A percentile compares a stretch with the other conserved stretches of the same genome.
phyloP scores from a whole-genome alignment of 2,329 filamentous ascomycete genomes.

The Blumeria graminis region DNA sequence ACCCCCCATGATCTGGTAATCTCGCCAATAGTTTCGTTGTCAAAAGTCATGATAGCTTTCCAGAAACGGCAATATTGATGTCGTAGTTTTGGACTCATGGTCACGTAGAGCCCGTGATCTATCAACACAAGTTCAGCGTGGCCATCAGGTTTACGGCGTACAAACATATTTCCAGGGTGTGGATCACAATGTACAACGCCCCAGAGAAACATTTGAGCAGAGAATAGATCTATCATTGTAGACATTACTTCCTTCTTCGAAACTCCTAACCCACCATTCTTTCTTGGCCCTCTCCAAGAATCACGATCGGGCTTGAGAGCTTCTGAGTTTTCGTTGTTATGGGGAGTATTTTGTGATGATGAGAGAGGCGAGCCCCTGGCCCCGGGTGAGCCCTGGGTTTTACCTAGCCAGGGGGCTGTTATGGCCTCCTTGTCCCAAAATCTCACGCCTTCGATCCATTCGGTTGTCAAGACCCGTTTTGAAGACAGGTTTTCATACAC shows the following conservation, averaged over 20 bases:
- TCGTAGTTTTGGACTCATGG: slow-evolving; percentile 63
- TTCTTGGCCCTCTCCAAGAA: slow-evolving; percentile 46
- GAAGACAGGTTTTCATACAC: slow-evolving; percentile 67
- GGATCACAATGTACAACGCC: slow-evolving; percentile 90
- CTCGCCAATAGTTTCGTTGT: slow-evolving; percentile 52
- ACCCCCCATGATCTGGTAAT: slow-evolving; percentile 72
- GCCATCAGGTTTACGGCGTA: slow-evolving; percentile 64
- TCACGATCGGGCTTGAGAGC: slow-evolving; percentile 58
- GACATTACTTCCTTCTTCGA: slow-evolving; percentile 75
- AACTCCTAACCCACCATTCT: slow-evolving; percentile 62
- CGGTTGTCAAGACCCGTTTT: slow-evolving; percentile 68
- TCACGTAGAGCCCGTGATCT: slow-evolving; percentile 89
- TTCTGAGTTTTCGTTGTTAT: slow-evolving; percentile 25
- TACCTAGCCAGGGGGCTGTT: slow-evolving; percentile 53
- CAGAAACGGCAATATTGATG: slow-evolving; percentile 77
- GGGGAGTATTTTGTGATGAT: slow-evolving; percentile 12
- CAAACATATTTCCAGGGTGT: slow-evolving; percentile 92
- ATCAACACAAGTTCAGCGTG: slow-evolving; percentile 78
- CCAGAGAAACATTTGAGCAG: slow-evolving; percentile 96
- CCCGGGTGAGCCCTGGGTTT: slow-evolving; percentile 54
- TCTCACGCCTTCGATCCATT: slow-evolving; percentile 90
- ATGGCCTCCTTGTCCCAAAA: slow-evolving; percentile 81
- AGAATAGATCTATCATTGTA: slow-evolving; percentile 88
- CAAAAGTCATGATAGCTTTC: slow-evolving; percentile 83
- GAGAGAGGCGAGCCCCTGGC: slow-evolving; percentile 39